Percentiles rank a stretch among this genome's conserved stretches.
Evolutionary conservation across 176 grass and related monocot species (phyloP).

Genomic region (Chrysopogon serrulatus): DNA sequence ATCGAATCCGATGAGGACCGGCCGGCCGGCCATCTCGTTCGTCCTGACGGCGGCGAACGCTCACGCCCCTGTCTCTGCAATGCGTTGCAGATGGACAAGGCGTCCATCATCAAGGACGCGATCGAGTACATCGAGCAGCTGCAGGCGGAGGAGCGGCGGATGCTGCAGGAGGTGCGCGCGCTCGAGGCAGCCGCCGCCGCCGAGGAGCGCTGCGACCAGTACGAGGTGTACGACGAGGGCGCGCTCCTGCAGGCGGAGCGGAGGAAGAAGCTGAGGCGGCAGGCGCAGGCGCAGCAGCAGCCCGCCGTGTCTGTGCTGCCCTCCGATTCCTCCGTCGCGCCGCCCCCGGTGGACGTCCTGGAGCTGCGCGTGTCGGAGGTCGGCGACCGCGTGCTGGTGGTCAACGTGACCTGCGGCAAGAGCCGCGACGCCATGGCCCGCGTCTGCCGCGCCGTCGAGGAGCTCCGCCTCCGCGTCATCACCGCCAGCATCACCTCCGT

Average conservation of each 20-base stretch:
- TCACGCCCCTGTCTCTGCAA: neutral
- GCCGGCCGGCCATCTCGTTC: no score
- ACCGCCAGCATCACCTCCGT: constrained; percentile 66
- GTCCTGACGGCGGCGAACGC: neutral
- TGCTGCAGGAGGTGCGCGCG: constrained; percentile 34
- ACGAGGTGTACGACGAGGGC: neutral
- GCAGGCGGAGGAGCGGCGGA: constrained; percentile 66
- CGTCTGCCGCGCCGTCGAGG: constrained; percentile 66
- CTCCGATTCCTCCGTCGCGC: neutral
- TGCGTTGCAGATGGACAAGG: constrained; percentile 82
- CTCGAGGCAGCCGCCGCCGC: constrained; percentile 4
- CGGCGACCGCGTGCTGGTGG: constrained; percentile 48
- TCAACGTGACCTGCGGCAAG: constrained; percentile 77
- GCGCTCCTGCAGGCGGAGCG: neutral
- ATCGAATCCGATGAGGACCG: neutral
- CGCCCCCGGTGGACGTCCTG: constrained; percentile 41
- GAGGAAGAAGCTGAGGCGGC: constrained; percentile 39
- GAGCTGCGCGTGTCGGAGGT: constrained; percentile 77
- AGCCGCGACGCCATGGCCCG: constrained; percentile 57
- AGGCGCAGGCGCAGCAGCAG: no score
- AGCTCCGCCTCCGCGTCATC: constrained; percentile 64
- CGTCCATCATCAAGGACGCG: constrained; percentile 88
- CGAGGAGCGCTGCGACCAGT: neutral
- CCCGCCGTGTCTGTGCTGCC: no score
- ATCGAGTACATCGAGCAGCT: constrained; percentile 81